Evolutionary conservation across 371 early-diverging fungal species (phyloP).

Genomic region (Mucor racemosus): DNA sequence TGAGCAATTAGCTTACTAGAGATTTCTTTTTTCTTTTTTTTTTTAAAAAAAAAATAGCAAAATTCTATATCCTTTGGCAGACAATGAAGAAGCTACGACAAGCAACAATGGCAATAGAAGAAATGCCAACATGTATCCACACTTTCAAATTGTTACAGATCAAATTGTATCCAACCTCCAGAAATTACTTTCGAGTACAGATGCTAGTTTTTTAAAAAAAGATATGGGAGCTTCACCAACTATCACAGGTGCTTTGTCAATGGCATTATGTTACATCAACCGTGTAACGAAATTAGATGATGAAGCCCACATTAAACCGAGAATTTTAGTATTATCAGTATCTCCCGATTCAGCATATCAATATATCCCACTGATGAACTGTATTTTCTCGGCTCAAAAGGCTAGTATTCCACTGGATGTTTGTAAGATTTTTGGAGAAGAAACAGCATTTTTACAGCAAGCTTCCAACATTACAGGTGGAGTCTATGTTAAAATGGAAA

Average conservation of each 20-base stretch:
- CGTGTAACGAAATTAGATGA: slow-evolving; percentile 62
- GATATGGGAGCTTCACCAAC: slow-evolving; percentile 50
- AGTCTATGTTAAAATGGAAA: slow-evolving; percentile 70
- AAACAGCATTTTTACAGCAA: slow-evolving; percentile 91
- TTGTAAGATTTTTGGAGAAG: slow-evolving; percentile 78
- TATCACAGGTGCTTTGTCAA: slow-evolving; percentile 63
- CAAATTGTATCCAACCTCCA: slow-evolving; percentile 57
- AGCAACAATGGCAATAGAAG: slow-evolving; percentile 33
- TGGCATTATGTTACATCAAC: slow-evolving; percentile 75
- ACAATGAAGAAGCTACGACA: slow-evolving; percentile 35
- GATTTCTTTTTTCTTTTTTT: too few species aligned
- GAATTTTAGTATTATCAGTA: slow-evolving; percentile 85
- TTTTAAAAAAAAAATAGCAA: slow-evolving; percentile 37
- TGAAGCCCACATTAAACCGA: slow-evolving; percentile 69
- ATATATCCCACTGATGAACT: slow-evolving; percentile 96
- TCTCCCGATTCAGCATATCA: slow-evolving; percentile 87
- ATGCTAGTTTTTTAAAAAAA: slow-evolving; percentile 44
- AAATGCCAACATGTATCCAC: slow-evolving; percentile 67
- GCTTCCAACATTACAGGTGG: slow-evolving; percentile 93
- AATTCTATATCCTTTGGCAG: slow-evolving; percentile 60
- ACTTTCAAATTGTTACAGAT: slow-evolving; percentile 64
- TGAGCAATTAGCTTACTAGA: too few species aligned
- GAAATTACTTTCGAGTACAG: slow-evolving; percentile 46
- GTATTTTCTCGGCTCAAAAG: slow-evolving; percentile 95
- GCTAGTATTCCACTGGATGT: slow-evolving; percentile 87